These are phyloP conservation scores for Leishmania tarentolae DNA, from an alignment of 208 protist species.

Conservation along the genomic window DNA sequence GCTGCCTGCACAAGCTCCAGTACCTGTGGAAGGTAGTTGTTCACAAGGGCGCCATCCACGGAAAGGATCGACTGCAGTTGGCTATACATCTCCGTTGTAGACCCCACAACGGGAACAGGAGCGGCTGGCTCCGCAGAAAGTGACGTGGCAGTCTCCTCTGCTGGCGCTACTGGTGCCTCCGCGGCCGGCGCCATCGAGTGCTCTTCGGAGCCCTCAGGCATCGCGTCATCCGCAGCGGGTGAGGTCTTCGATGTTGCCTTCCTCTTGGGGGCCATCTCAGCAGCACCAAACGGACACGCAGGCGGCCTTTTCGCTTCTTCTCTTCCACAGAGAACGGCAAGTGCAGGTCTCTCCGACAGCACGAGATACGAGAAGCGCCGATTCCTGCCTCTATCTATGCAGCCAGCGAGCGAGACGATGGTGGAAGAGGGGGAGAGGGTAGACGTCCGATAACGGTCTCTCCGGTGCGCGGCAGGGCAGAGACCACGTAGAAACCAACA, in stretches of 20 bases:
- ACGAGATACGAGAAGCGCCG: background rate
- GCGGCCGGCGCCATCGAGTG: background rate
- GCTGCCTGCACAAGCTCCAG: constrained; percentile 62
- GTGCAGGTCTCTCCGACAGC: background rate
- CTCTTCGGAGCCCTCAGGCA: background rate
- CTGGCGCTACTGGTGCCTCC: background rate
- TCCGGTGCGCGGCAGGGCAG: background rate
- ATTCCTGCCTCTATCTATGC: background rate
- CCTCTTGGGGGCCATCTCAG: constrained; percentile 68
- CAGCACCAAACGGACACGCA: background rate
- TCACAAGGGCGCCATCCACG: constrained; percentile 50
- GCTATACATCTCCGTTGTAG: constrained; percentile 67
- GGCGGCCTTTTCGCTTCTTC: background rate
- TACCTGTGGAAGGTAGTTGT: constrained; percentile 55
- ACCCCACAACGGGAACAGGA: constrained; percentile 32
- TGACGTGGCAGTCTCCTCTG: constrained; percentile 4
- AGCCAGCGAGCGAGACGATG: background rate
- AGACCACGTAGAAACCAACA: background rate
- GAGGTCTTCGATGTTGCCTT: constrained; percentile 35
- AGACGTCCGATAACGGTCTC: background rate
- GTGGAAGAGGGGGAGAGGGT: background rate
- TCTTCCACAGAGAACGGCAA: constrained; percentile 1
- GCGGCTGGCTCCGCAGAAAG: constrained; percentile 11
- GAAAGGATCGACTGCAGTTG: constrained; percentile 62
- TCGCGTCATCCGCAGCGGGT: constrained; percentile 4